These are phyloP conservation scores for Clarireedia hainanense DNA, from an alignment of 2,329 filamentous ascomycete genomes.

Conservation along the genomic window DNA sequence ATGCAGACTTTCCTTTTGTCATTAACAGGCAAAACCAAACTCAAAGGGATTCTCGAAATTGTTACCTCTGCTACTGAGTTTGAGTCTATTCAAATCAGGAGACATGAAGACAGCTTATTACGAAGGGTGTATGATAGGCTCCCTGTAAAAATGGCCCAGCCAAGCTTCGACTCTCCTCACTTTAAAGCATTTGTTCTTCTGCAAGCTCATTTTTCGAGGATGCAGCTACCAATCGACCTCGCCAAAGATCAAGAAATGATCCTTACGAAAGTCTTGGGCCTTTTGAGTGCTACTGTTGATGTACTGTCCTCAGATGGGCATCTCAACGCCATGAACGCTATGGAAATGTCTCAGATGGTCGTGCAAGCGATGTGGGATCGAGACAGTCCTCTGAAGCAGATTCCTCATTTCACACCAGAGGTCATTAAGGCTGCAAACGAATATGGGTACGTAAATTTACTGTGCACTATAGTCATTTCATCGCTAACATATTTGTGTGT, in stretches of 20 bases:
- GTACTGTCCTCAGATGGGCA: slow-evolving; percentile 93
- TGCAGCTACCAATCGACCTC: slow-evolving; percentile 92
- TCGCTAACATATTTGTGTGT: background rate
- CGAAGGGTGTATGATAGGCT: slow-evolving; percentile 89
- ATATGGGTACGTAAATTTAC: slow-evolving; percentile 51
- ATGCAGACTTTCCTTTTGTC: slow-evolving; percentile 98
- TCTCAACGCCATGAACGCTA: slow-evolving; percentile 93
- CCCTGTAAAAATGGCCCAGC: slow-evolving; percentile 89
- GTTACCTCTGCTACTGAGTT: slow-evolving; percentile 96
- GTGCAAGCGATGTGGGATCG: slow-evolving; percentile 99
- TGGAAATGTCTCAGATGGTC: slow-evolving; percentile 99
- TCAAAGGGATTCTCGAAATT: slow-evolving; percentile 96
- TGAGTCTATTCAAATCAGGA: slow-evolving; percentile 85
- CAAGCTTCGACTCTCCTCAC: slow-evolving; percentile 84
- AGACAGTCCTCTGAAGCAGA: slow-evolving; percentile 93
- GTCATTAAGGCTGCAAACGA: slow-evolving; percentile 76
- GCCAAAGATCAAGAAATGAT: slow-evolving; percentile 93
- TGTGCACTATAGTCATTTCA: background rate
- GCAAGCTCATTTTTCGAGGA: slow-evolving; percentile 93
- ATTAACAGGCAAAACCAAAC: slow-evolving; percentile 77
- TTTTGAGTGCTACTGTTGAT: slow-evolving; percentile 88
- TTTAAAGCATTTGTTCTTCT: slow-evolving; percentile 98
- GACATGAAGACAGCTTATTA: slow-evolving; percentile 82
- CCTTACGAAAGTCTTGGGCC: slow-evolving; percentile 72
- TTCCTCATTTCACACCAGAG: slow-evolving; percentile 84